These are phyloP conservation scores for Pichia cephalocereana DNA, from an alignment of 805 yeast species.

Conservation along the genomic window DNA sequence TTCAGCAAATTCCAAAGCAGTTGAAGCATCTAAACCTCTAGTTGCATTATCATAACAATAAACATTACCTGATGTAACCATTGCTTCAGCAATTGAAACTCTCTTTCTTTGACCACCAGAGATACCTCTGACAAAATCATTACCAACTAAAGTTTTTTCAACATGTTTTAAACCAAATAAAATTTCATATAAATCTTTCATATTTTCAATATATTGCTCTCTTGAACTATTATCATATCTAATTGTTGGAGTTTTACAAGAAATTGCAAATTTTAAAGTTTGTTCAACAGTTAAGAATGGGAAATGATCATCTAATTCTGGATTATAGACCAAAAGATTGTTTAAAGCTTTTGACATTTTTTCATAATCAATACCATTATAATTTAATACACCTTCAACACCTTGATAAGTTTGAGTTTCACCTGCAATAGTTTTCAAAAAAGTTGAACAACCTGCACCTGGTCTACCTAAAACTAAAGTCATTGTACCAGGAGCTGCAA, in stretches of 20 bases:
- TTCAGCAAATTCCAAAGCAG: conserved; percentile 59
- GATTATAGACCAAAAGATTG: conserved; percentile 42
- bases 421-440: conserved; percentile 37
- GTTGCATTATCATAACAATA: conserved; percentile 66
- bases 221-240: conserved; percentile 33
- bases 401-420: conserved; percentile 31
- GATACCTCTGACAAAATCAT: conserved; percentile 61
- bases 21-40: conserved; percentile 62
- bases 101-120: conserved; percentile 70
- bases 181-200: conserved; percentile 41
- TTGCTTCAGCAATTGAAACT: conserved; percentile 60
- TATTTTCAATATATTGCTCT: conserved; percentile 30
- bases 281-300: conserved; percentile 46
- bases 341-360: conserved; percentile 38
- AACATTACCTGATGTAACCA: conserved; percentile 42
- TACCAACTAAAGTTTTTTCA: conserved; percentile 54
- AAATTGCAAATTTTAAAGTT: conserved; percentile 45
- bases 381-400: conserved; percentile 32
- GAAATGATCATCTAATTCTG: conserved; percentile 48
- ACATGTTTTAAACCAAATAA: conserved; percentile 53
- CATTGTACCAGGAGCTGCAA: conserved; percentile 41
- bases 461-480: conserved; percentile 47
- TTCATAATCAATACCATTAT: conserved; percentile 37
- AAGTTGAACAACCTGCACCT: conserved; percentile 57
- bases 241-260: conserved; percentile 45